Evolutionary conservation across 306 rosid species (phyloP).

Genomic region (Cicer arietinum): DNA sequence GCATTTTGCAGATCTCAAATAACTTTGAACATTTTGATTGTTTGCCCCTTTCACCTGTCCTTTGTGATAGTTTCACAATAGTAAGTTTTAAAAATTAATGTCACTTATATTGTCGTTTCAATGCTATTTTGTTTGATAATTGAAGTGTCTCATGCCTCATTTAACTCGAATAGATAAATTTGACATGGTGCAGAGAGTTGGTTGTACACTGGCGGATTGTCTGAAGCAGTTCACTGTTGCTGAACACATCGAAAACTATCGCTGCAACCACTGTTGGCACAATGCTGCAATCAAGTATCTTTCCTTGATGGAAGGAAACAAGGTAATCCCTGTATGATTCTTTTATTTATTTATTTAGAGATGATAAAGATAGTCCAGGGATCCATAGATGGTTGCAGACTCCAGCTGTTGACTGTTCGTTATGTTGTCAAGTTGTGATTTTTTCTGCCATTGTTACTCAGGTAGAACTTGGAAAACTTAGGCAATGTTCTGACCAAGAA

Average conservation of each 20-base stretch:
- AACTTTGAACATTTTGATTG: conserved; percentile 88
- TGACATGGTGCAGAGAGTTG: conserved; percentile 54
- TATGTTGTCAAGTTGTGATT: conserved; percentile 38
- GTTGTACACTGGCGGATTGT: conserved; percentile 78
- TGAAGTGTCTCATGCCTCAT: conserved; percentile 13
- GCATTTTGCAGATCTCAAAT: conserved; percentile 76
- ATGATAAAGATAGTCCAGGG: conserved; percentile 29
- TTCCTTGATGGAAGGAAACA: conserved; percentile 60
- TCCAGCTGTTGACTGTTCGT: conserved; percentile 34
- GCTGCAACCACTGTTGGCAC: conserved; percentile 90
- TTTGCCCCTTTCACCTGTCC: conserved; percentile 78
- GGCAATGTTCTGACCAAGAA: conserved; percentile 72
- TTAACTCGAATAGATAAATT: conserved; percentile 21
- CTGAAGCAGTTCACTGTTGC: conserved; percentile 76
- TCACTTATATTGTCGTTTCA: conserved; percentile 36
- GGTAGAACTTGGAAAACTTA: conserved; percentile 69
- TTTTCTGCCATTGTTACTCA: conserved; percentile 48
- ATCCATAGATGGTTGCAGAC: conserved; percentile 39
- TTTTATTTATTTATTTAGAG: conserved; percentile 36
- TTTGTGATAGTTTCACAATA: conserved; percentile 45
- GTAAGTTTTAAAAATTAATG: conserved; percentile 61
- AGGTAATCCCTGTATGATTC: conserved; percentile 56
- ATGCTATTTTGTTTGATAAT: conserved; percentile 39
- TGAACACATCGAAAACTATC: conserved; percentile 83
- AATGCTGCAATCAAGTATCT: conserved; percentile 76